Evolutionary conservation across 805 yeast genomes (phyloP).

Genomic region (Zygosaccharomyces pseudorouxii): DNA sequence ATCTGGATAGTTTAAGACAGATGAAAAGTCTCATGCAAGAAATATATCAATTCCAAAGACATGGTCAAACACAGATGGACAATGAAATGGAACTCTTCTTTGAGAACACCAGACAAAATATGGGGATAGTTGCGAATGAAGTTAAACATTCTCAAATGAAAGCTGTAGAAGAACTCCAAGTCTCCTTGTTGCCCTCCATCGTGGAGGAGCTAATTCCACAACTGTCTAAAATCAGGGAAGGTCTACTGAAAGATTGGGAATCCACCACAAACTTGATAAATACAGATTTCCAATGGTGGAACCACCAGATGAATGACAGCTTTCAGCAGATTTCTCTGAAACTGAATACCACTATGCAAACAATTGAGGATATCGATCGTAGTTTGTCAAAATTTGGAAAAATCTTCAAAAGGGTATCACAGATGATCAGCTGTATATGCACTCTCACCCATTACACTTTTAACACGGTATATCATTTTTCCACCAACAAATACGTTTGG

Average conservation of each 20-base stretch:
- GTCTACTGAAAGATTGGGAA: constrained; percentile 15
- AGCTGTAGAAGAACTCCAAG: constrained; percentile 9
- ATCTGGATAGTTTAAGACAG: constrained; percentile 6
- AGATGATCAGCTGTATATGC: constrained; percentile 1
- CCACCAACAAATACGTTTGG: constrained; percentile 6
- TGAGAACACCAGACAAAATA: constrained; percentile 4
- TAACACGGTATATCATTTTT: neutral
- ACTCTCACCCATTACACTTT: constrained; percentile 2
- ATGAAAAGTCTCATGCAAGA: constrained; percentile 5
- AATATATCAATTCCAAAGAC: constrained; percentile 3
- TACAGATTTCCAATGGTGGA: constrained; percentile 19
- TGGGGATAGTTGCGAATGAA: constrained; percentile 8
- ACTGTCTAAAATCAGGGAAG: constrained; percentile 34
- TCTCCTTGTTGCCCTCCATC: constrained; percentile 12
- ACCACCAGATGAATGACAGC: constrained; percentile 12
- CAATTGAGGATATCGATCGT: constrained; percentile 13
- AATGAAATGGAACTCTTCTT: constrained; percentile 7
- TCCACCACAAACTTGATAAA: constrained; percentile 8
- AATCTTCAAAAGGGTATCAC: constrained; percentile 5
- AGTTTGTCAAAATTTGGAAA: constrained; percentile 11
- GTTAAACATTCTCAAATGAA: constrained; percentile 12
- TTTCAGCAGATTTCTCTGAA: constrained; percentile 14
- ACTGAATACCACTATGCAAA: constrained; percentile 15
- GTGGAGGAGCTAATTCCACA: constrained; percentile 23
- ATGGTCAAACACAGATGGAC: constrained; percentile 6